Conservation (phyloP, 495 filamentous ascomycete genomes). For the Penicillium angulare region DNA sequence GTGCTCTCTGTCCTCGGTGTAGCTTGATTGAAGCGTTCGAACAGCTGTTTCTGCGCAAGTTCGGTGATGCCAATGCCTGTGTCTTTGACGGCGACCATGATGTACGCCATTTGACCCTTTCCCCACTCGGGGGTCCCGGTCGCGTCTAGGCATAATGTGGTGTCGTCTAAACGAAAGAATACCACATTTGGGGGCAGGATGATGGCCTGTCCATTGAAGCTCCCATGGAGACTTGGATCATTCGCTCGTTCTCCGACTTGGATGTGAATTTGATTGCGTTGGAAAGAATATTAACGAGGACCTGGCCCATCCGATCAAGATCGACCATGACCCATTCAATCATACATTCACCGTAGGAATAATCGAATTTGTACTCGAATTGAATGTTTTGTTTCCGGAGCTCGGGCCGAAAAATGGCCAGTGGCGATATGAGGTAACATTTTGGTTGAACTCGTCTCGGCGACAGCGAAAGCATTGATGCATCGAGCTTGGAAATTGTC, state of each 20-base stretch:
- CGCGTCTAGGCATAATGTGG: conserved; percentile 34
- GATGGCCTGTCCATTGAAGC: conserved; percentile 57
- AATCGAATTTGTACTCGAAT: conserved; percentile 59
- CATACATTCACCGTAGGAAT: conserved; percentile 50
- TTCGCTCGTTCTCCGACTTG: conserved; percentile 48
- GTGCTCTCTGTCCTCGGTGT: conserved; percentile 74
- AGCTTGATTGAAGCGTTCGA: conserved; percentile 79
- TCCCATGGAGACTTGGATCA: conserved; percentile 67
- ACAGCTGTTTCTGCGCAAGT: conserved; percentile 71
- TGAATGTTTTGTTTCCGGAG: conserved; percentile 65
- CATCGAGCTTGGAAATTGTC: conserved; percentile 81
- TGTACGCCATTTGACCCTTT: conserved; percentile 61
- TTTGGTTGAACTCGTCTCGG: conserved; percentile 68
- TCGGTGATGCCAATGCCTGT: no score
- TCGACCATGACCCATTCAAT: conserved; percentile 71
- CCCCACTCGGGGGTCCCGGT: conserved; percentile 65
- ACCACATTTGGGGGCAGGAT: conserved; percentile 49
- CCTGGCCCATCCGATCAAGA: no score
- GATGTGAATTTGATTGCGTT: conserved; percentile 80
- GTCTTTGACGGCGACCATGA: conserved; percentile 76
- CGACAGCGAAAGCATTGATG: conserved; percentile 67
- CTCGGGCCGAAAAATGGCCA: conserved; percentile 74
- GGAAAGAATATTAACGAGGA: conserved; percentile 72
- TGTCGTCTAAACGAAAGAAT: conserved; percentile 47
- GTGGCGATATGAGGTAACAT: conserved; percentile 60